These are phyloP conservation scores for Penicillium griseofulvum DNA, from an alignment of 2,329 filamentous ascomycete species.

Conservation along the genomic window DNA sequence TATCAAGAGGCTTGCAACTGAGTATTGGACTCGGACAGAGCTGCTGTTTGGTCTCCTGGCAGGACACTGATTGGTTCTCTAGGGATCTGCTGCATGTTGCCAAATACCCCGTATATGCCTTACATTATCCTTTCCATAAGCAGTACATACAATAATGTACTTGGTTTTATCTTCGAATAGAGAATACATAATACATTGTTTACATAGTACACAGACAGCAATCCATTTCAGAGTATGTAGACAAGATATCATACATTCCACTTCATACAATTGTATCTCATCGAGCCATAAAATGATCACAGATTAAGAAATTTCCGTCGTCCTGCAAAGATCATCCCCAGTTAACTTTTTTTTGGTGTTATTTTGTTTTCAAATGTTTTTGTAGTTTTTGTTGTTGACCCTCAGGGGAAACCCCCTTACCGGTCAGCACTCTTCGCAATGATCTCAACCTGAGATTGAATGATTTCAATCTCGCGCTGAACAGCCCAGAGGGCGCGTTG, in stretches of 20 bases:
- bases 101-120: not conserved
- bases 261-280: not conserved
- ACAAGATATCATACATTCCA: not conserved
- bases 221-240: not conserved
- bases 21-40: slow-evolving; percentile 81
- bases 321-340: not conserved
- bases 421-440: not conserved
- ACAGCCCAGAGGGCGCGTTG: slow-evolving; percentile 1
- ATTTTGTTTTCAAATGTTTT: not conserved
- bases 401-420: not conserved
- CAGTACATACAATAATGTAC: not conserved
- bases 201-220: not conserved
- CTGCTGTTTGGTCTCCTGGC: slow-evolving; percentile 76
- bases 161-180: not conserved
- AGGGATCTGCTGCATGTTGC: not conserved
- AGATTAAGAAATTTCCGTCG: not conserved
- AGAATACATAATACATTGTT: not conserved
- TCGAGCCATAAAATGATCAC: not conserved
- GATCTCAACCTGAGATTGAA: not conserved
- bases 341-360: not conserved
- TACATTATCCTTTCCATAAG: not conserved
- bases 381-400: not conserved
- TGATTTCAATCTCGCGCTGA: slow-evolving; percentile 7
- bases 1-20: slow-evolving; percentile 62
- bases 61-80: not conserved